phyloP scores from a whole-genome alignment of 495 filamentous ascomycete genomes.

The Tuber calosporum region DNA sequence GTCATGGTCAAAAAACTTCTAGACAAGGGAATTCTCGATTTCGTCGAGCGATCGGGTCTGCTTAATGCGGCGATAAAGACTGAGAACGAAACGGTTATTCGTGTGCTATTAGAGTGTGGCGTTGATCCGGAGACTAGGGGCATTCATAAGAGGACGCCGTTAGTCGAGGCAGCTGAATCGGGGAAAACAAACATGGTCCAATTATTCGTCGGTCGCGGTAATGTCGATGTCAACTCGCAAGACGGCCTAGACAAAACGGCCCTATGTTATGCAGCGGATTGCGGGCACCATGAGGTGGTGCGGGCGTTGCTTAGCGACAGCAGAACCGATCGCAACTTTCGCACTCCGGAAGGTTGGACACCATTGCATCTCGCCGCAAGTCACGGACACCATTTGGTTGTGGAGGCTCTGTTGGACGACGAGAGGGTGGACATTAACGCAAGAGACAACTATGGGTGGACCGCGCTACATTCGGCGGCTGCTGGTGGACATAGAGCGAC shows the following conservation, averaged over 20 bases:
- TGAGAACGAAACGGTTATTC: slow-evolving; percentile 15
- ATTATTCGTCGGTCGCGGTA: neutral
- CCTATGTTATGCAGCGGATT: neutral
- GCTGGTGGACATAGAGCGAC: neutral
- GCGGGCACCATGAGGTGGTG: neutral
- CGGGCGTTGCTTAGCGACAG: neutral
- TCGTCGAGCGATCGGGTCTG: neutral
- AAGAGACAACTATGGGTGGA: neutral
- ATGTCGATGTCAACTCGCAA: neutral
- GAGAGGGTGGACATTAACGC: slow-evolving; percentile 3
- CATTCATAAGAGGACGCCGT: neutral
- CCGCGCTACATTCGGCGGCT: neutral
- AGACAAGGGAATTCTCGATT: slow-evolving; percentile 1
- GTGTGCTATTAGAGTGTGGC: slow-evolving; percentile 25
- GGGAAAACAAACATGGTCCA: neutral
- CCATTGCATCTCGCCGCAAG: neutral
- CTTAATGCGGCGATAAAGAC: slow-evolving; percentile 1
- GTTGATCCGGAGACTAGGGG: slow-evolving; percentile 10
- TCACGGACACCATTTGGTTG: neutral
- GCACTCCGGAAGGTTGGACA: neutral
- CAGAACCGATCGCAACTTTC: slow-evolving; percentile 1
- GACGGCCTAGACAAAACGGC: neutral
- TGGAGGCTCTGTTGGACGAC: neutral
- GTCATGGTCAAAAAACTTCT: slow-evolving; percentile 1
- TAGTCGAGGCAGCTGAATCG: neutral